A percentile compares a stretch with the other conserved stretches of the same genome.
Conservation (phyloP, 192 early-diverging fungal species). For the Rhizoclosmatium globosum region DNA sequence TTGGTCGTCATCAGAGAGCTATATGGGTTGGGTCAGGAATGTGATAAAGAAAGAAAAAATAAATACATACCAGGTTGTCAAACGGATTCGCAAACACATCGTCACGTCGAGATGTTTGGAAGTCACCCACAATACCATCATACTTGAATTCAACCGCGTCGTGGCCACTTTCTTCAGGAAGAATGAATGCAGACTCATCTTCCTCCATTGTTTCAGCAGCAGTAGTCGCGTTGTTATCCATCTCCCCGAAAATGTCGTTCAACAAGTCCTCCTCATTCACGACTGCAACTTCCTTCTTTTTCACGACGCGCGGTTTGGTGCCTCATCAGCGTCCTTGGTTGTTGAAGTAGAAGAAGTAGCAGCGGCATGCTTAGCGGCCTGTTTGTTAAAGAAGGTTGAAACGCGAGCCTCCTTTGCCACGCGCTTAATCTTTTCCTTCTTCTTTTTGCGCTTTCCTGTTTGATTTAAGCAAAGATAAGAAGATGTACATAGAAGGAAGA, state of each 20-base stretch:
- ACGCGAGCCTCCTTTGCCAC: constrained; percentile 46
- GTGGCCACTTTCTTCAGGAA: background rate
- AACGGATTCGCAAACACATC: constrained; percentile 28
- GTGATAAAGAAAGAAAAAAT: background rate
- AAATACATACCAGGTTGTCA: constrained; percentile 1
- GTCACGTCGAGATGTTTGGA: background rate
- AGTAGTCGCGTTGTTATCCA: constrained; percentile 19
- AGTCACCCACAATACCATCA: constrained; percentile 27
- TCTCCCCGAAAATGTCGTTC: constrained; percentile 50
- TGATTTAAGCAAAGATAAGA: background rate
- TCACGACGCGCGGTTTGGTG: constrained; percentile 12
- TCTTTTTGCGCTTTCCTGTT: constrained; percentile 50
- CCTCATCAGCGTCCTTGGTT: background rate
- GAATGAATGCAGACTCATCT: background rate
- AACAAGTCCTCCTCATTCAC: constrained; percentile 46
- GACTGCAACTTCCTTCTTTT: constrained; percentile 32
- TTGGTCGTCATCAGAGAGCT: constrained; percentile 15
- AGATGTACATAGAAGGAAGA: background rate
- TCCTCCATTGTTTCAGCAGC: background rate
- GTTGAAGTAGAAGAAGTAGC: constrained; percentile 13
- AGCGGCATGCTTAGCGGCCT: constrained; percentile 42
- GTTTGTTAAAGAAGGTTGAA: constrained; percentile 49
- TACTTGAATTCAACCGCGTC: background rate
- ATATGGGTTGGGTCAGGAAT: background rate
- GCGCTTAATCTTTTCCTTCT: constrained; percentile 36